Conservation (phyloP, 2,329 filamentous ascomycete species). For the Colletotrichum tofieldiae region DNA sequence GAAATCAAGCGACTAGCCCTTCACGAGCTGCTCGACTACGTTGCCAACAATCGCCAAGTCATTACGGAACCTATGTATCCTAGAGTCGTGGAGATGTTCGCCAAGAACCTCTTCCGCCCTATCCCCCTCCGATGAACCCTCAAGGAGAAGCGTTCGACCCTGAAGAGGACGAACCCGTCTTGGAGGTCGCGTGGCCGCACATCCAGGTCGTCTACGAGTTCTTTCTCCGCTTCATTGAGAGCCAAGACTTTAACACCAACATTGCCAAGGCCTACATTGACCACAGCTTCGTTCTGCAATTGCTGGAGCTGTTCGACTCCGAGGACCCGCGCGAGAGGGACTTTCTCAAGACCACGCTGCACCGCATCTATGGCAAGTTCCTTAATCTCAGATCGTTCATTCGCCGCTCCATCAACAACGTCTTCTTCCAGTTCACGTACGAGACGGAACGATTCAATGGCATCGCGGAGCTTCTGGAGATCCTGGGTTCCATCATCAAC, state of each 20-base stretch:
- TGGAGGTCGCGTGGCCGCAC: slow-evolving; percentile 99
- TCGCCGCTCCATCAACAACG: slow-evolving; percentile 98
- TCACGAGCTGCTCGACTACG: slow-evolving; percentile 97
- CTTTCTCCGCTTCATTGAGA: slow-evolving; percentile 98
- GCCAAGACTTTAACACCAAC: slow-evolving; percentile 99
- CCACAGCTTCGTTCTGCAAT: slow-evolving; percentile 95
- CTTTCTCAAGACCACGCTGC: slow-evolving; percentile 97
- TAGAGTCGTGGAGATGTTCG: slow-evolving; percentile 98
- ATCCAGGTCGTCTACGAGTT: slow-evolving; percentile 99
- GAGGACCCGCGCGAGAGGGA: slow-evolving; percentile 97
- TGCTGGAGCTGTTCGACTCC: slow-evolving; percentile 98
- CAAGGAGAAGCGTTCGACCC: slow-evolving; percentile 99
- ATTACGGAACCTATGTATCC: slow-evolving; percentile 99
- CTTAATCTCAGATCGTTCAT: slow-evolving; percentile 98
- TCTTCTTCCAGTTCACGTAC: slow-evolving; percentile 99
- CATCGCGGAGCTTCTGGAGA: slow-evolving; percentile 96
- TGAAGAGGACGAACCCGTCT: slow-evolving; percentile 96
- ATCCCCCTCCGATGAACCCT: slow-evolving; percentile 98
- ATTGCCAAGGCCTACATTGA: slow-evolving; percentile 99
- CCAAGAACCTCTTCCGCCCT: slow-evolving; percentile 97
- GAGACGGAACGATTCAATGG: slow-evolving; percentile 99
- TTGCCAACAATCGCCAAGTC: slow-evolving; percentile 97
- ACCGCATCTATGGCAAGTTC: slow-evolving; percentile 99
- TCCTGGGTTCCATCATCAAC: slow-evolving; percentile 98
- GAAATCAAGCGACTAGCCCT: slow-evolving; percentile 98